phyloP scores from a whole-genome alignment of 805 yeast genomes.

The Geotrichum ghanense region DNA sequence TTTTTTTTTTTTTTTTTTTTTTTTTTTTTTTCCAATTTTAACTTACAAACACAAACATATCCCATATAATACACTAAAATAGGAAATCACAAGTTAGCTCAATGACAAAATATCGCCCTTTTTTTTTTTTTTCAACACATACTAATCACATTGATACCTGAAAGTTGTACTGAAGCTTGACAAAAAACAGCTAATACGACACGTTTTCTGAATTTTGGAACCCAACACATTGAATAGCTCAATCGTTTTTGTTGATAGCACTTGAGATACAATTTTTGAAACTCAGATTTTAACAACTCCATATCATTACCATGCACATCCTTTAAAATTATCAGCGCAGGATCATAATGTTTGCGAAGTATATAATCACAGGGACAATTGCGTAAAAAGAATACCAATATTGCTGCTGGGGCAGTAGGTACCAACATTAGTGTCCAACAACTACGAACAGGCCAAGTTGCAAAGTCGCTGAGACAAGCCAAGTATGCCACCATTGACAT shows the following conservation, averaged over 20 bases:
- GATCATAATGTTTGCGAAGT: neutral
- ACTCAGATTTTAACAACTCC: neutral
- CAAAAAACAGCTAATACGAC: neutral
- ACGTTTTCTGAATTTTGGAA: neutral
- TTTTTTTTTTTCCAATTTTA: too few species aligned
- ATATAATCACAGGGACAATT: neutral
- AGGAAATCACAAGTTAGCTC: too few species aligned
- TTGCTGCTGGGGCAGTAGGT: neutral
- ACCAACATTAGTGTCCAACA: neutral
- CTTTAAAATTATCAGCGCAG: neutral
- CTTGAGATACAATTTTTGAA: neutral
- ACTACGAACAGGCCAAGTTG: neutral
- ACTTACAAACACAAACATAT: constrained; percentile 1
- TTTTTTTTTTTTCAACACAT: too few species aligned
- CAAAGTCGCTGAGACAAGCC: neutral
- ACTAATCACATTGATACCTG: neutral
- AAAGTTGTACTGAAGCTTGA: neutral
- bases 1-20: too few species aligned
- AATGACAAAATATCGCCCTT: too few species aligned
- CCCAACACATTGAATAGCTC: neutral
- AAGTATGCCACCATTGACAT: neutral
- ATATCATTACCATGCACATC: neutral
- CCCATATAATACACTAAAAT: constrained; percentile 1
- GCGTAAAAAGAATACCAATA: neutral
- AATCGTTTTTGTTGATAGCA: neutral